These are phyloP conservation scores for Spinellus fusiger DNA, from an alignment of 192 early-diverging fungal species.

Conservation along the genomic window DNA sequence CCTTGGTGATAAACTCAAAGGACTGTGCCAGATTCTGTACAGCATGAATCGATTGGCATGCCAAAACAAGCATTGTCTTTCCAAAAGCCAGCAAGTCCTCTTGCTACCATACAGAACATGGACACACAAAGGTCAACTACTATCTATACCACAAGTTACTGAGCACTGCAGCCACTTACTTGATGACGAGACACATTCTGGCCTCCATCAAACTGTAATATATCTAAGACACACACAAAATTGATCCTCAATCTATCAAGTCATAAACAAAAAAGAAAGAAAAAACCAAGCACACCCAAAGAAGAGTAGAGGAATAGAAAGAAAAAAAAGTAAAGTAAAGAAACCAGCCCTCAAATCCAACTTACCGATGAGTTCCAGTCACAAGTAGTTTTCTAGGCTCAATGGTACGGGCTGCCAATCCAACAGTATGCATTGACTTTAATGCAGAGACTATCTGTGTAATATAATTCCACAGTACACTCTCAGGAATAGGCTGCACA, in stretches of 20 bases:
- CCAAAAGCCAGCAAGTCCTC: constrained; percentile 79
- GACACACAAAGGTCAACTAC: not conserved
- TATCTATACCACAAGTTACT: not conserved
- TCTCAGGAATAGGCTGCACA: constrained; percentile 46
- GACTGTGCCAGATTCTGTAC: constrained; percentile 66
- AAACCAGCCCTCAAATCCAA: not conserved
- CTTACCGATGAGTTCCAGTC: constrained; percentile 73
- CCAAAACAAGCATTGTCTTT: constrained; percentile 67
- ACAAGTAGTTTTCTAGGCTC: constrained; percentile 79
- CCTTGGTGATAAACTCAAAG: constrained; percentile 64
- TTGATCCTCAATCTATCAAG: constrained; percentile 63
- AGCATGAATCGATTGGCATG: constrained; percentile 60
- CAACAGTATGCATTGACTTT: constrained; percentile 74
- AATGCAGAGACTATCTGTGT: constrained; percentile 71
- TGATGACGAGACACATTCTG: constrained; percentile 56
- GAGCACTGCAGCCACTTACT: constrained; percentile 22
- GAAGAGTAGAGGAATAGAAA: too few species aligned
- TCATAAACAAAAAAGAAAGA: too few species aligned
- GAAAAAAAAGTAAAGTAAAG: not conserved
- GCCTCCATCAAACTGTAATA: constrained; percentile 63
- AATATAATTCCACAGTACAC: constrained; percentile 71
- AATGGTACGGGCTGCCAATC: constrained; percentile 73
- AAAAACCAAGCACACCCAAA: too few species aligned
- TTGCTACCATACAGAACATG: constrained; percentile 58
- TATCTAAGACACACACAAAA: constrained; percentile 66